phyloP scores from a whole-genome alignment of 2,329 filamentous ascomycete species.

The Massarina eburnea region DNA sequence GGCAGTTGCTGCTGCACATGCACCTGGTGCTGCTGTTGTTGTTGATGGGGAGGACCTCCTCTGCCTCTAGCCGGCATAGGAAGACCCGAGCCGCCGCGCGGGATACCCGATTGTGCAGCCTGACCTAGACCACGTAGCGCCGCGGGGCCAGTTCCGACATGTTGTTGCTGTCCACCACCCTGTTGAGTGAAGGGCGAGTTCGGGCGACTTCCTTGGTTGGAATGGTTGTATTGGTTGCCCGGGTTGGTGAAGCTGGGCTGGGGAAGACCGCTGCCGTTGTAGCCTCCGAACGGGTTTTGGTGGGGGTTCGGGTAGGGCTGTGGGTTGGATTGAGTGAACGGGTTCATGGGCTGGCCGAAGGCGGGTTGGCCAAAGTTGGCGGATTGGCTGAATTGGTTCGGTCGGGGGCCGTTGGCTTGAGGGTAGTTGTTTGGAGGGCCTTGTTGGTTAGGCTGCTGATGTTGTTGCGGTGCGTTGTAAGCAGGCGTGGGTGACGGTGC shows the following conservation, averaged over 20 bases:
- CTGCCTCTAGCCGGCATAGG: conserved; percentile 30
- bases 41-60: too few species aligned
- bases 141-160: conserved; percentile 31
- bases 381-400: background rate
- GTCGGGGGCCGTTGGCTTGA: conserved; percentile 18
- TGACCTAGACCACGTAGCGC: conserved; percentile 28
- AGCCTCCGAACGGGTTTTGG: conserved; percentile 12
- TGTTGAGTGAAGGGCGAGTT: conserved; percentile 27
- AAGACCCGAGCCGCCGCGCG: conserved; percentile 35
- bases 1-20: background rate
- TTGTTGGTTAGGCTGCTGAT: conserved; percentile 16
- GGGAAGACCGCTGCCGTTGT: conserved; percentile 15
- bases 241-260: conserved; percentile 24
- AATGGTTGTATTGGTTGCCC: conserved; percentile 1
- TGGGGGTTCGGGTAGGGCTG: conserved; percentile 17
- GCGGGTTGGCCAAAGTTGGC: conserved; percentile 14
- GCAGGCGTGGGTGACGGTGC: conserved; percentile 7
- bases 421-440: conserved; percentile 3
- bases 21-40: conserved; percentile 18
- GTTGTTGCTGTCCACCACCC: conserved; percentile 19
- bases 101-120: conserved; percentile 30
- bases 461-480: conserved; percentile 11
- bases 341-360: conserved; percentile 11
- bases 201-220: conserved; percentile 8
- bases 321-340: conserved; percentile 16